Evolutionary conservation across 176 grass and related monocot genomes (phyloP).

Genomic region (Secale cereale): DNA sequence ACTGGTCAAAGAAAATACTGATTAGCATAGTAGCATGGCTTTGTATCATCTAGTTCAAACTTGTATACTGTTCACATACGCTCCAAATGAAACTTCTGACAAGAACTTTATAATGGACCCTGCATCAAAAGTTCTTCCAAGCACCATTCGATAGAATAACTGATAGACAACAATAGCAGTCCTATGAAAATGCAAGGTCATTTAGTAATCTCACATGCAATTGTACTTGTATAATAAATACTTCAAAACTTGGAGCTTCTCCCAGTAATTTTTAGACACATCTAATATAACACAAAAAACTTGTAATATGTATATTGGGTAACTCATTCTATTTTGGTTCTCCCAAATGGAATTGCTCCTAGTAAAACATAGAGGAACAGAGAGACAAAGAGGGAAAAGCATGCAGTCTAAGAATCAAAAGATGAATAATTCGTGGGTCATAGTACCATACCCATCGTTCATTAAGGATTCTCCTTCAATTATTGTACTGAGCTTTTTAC

Average conservation of each 20-base stretch:
- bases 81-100: constrained; percentile 81
- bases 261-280: background rate
- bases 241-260: no score
- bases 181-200: constrained; percentile 52
- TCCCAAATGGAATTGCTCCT: background rate
- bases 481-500: constrained; percentile 89
- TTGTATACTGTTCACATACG: constrained; percentile 50
- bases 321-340: background rate
- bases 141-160: constrained; percentile 85
- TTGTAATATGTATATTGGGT: background rate
- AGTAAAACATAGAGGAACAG: no score
- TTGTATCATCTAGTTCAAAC: background rate
- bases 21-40: constrained; percentile 2
- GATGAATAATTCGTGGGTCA: background rate
- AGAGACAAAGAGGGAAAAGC: no score
- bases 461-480: constrained; percentile 97
- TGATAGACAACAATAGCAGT: constrained; percentile 95
- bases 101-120: constrained; percentile 83
- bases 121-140: constrained; percentile 62
- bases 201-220: background rate
- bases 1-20: constrained; percentile 46
- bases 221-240: no score
- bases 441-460: constrained; percentile 72
- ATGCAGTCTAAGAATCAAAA: background rate
- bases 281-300: background rate